These are phyloP conservation scores for Blepharisma stoltei DNA, from an alignment of 73 alveolate genomes.

Conservation along the genomic window DNA sequence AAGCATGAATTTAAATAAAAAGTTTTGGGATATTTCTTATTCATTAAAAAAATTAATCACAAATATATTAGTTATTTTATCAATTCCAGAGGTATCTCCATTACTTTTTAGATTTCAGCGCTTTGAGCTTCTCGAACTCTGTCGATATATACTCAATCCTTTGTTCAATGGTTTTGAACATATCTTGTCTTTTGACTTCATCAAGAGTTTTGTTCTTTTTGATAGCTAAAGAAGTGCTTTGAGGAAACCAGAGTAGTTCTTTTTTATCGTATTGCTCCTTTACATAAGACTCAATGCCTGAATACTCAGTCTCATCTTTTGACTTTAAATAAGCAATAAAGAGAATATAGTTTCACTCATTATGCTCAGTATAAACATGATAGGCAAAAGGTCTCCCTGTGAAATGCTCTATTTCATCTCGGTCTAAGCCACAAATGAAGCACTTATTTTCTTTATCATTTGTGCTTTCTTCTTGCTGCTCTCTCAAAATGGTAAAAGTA, in stretches of 20 bases:
- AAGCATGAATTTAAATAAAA: too few relatives aligned
- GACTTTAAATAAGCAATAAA: slow-evolving; percentile 80
- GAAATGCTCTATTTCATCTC: slow-evolving; percentile 34
- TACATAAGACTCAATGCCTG: slow-evolving; percentile 93
- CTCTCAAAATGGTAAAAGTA: slow-evolving; percentile 91
- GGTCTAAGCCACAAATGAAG: slow-evolving; percentile 75
- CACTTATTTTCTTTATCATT: slow-evolving; percentile 72
- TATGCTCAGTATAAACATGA: slow-evolving; percentile 84
- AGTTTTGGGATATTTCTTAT: too few relatives aligned
- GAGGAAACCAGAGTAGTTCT: slow-evolving; percentile 89
- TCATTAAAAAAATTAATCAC: too few relatives aligned
- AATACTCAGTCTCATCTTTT: slow-evolving; percentile 88
- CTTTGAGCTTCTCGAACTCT: too few relatives aligned
- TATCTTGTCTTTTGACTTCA: too few relatives aligned
- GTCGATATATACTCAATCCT: too few relatives aligned
- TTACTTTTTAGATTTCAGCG: too few relatives aligned
- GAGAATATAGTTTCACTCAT: slow-evolving; percentile 85
- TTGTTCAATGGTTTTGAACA: too few relatives aligned
- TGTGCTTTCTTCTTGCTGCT: slow-evolving; percentile 56
- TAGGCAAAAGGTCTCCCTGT: background rate
- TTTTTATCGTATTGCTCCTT: slow-evolving; percentile 71
- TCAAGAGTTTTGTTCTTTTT: too few relatives aligned
- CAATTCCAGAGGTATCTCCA: too few relatives aligned
- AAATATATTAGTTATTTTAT: too few relatives aligned
- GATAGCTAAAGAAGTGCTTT: too few relatives aligned